phyloP scores from a whole-genome alignment of 768 basidiomycete genomes.

The Inosperma sp. region DNA sequence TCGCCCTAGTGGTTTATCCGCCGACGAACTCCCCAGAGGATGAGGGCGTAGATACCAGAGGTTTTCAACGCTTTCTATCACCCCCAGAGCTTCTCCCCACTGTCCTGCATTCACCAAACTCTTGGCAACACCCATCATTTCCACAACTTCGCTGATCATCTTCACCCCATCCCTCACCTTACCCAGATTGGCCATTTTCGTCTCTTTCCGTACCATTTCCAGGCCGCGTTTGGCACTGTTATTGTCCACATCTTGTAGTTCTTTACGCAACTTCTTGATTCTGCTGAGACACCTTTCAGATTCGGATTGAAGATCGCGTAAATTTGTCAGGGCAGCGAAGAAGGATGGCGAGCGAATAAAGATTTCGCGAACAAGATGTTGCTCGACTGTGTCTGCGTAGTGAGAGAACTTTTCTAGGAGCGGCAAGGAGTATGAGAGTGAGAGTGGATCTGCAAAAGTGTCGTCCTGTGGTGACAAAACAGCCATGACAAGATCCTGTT shows the following conservation, averaged over 20 bases:
- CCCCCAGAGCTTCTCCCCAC: conserved; percentile 78
- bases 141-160: conserved; percentile 65
- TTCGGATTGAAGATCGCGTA: conserved; percentile 88
- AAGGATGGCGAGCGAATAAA: conserved; percentile 87
- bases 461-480: conserved; percentile 28
- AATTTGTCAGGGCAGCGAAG: conserved; percentile 92
- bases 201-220: conserved; percentile 62
- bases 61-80: conserved; percentile 63
- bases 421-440: conserved; percentile 63
- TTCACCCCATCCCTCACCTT: conserved; percentile 58
- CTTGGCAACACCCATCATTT: conserved; percentile 69
- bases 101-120: conserved; percentile 79
- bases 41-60: conserved; percentile 42
- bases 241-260: conserved; percentile 73
- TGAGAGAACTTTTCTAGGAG: conserved; percentile 88
- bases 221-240: conserved; percentile 77
- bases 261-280: conserved; percentile 64
- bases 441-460: conserved; percentile 46
- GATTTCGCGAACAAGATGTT: conserved; percentile 92
- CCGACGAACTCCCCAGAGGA: conserved; percentile 5
- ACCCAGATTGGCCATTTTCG: conserved; percentile 55
- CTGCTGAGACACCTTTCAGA: conserved; percentile 77
- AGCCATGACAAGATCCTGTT: conserved; percentile 36
- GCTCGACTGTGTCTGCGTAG: conserved; percentile 89
- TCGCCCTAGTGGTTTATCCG: conserved; percentile 7